Base-by-base conservation (phyloP, 2,329 filamentous ascomycete species). In the Rugonectria rugulosa region DNA sequence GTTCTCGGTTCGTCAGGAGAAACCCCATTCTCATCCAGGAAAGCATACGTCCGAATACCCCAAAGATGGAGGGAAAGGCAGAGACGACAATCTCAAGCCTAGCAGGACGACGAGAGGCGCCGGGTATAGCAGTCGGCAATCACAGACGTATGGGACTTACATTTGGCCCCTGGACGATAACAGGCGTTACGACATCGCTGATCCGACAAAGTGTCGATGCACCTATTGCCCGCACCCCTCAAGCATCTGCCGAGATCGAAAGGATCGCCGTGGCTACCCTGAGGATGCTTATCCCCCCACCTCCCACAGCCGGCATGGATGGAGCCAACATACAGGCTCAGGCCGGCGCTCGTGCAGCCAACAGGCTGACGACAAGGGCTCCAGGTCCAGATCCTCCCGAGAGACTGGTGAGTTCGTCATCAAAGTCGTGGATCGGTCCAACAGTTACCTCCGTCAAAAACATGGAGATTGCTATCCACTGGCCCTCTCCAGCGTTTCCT, bases 141-240 rank as follows among this genome's bases (percentile, higher is more conserved):
- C 17, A 4, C 9, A 26, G 15, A 68, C 60, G 0, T 64, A 65
- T 4, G 63, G 63, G 11, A 65, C 65, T 19, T 68, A 65, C 54
- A 61, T 64, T 26, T 41, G 53, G 21, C 60, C 62, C 2, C 40
- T 67, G 9, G 52, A 65, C n/a, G 34, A 36, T 20, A 34, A 15
- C 37, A 58, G 62, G 11, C 29, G 41, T 36, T 58, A 65, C 46
- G 49, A 32, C 17, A 67, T 41, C 40, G 40, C 50, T 46, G 63
- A 68, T 20, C 65, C 63, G 36, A 67, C 57, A 15, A 56, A 31
- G 10, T 67, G 63, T 45, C 45, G 41, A 20, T 67, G 64, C 53
- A 62, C 50, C 43, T 67, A 63, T 34, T 67, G 65, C 21, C 65
- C 65, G 11, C 65, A 67, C 53, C 65, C 65, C 17, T 47, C 41